phyloP scores from a whole-genome alignment of 2,329 filamentous ascomycete species.

The Colletotrichum cuscutae region DNA sequence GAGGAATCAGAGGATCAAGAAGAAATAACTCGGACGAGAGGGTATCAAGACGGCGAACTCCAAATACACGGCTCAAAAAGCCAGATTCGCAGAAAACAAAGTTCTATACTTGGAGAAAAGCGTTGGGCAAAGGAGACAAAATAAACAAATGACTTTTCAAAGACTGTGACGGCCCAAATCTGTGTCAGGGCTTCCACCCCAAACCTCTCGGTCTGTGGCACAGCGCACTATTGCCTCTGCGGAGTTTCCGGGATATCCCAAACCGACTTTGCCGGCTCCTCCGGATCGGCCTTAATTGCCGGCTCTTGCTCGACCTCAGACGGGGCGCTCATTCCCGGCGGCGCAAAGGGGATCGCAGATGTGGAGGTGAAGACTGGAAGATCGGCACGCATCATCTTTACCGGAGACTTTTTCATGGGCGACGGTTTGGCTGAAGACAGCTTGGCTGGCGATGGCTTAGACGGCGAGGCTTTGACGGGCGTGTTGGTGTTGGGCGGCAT shows the following conservation, averaged over 20 bases:
- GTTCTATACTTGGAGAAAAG: slow-evolving; percentile 1
- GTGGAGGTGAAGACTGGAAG: slow-evolving; percentile 53
- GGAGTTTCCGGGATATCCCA: slow-evolving; percentile 49
- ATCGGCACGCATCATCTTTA: slow-evolving; percentile 47
- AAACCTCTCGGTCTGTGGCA: not conserved
- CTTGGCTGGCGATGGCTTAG: slow-evolving; percentile 45
- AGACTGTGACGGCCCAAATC: not conserved
- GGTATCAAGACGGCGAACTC: slow-evolving; percentile 29
- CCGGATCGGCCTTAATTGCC: slow-evolving; percentile 19
- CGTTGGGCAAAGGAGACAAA: slow-evolving; percentile 5
- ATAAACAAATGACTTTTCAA: not conserved
- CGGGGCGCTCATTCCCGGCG: slow-evolving; percentile 6
- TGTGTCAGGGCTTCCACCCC: not conserved
- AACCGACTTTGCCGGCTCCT: slow-evolving; percentile 37
- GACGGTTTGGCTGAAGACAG: slow-evolving; percentile 42
- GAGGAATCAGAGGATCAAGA: not conserved
- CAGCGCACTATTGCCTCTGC: slow-evolving; percentile 26
- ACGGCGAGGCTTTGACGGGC: slow-evolving; percentile 40
- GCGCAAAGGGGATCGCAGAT: slow-evolving; percentile 60
- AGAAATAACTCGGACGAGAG: slow-evolving; percentile 21
- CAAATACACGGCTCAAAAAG: slow-evolving; percentile 7
- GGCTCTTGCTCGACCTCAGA: not conserved
- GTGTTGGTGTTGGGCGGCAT: slow-evolving; percentile 58
- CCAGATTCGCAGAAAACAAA: not conserved
- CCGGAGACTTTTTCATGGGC: slow-evolving; percentile 8